Conservation (phyloP, 2,329 filamentous ascomycete genomes). For the Keithomyces neogunnii region DNA sequence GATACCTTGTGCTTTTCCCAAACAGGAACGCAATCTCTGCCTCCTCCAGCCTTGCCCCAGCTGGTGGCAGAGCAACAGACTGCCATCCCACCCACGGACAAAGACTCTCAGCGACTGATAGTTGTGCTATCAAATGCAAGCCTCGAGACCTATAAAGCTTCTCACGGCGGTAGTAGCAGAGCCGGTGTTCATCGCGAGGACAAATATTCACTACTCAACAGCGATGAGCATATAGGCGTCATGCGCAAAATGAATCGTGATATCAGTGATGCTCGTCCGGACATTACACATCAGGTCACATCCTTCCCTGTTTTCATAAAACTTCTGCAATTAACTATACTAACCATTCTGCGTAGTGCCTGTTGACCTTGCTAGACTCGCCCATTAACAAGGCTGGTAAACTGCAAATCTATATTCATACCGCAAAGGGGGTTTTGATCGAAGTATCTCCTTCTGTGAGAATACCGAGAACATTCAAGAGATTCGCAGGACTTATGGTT, state of each 20-base stretch:
- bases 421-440: conserved; percentile 92
- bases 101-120: conserved; percentile 83
- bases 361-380: conserved; percentile 93
- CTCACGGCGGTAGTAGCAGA: conserved; percentile 59
- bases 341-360: conserved; percentile 56
- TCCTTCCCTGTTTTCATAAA: conserved; percentile 12
- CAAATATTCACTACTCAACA: conserved; percentile 96
- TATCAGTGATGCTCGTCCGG: conserved; percentile 93
- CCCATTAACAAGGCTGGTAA: conserved; percentile 97
- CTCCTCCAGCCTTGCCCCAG: conserved; percentile 81
- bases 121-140: conserved; percentile 96
- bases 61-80: conserved; percentile 88
- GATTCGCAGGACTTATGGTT: conserved; percentile 97
- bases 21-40: conserved; percentile 84
- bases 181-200: conserved; percentile 67
- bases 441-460: conserved; percentile 97
- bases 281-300: conserved; percentile 93
- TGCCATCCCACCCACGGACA: conserved; percentile 77
- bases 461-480: conserved; percentile 97
- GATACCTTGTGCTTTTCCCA: neutral
- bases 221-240: conserved; percentile 96
- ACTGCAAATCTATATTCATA: conserved; percentile 98
- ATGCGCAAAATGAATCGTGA: conserved; percentile 99
- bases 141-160: conserved; percentile 93
- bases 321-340: conserved; percentile 25